phyloP scores from a whole-genome alignment of 1,139 yeast genomes.

The Debaryomycetaceae sp. region DNA sequence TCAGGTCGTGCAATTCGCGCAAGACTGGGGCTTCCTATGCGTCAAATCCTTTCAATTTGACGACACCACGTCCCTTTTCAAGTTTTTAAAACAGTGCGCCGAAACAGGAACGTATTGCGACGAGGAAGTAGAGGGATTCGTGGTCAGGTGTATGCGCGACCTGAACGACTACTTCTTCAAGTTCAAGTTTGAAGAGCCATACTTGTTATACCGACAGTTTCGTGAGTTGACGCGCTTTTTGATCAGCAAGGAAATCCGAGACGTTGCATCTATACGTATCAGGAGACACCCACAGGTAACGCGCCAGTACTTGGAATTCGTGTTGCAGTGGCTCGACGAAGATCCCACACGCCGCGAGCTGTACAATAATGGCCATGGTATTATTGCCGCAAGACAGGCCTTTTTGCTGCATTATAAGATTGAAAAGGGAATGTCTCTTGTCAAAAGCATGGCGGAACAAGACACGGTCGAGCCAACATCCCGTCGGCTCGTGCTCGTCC shows the following conservation, averaged over 20 bases:
- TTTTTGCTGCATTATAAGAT: slow-evolving; percentile 36
- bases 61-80: slow-evolving; percentile 29
- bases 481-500: slow-evolving; percentile 53
- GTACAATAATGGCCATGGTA: slow-evolving; percentile 55
- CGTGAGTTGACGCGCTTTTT: slow-evolving; percentile 71
- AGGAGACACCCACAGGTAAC: slow-evolving; percentile 48
- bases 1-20: slow-evolving; percentile 50
- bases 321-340: slow-evolving; percentile 38
- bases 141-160: slow-evolving; percentile 45
- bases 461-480: slow-evolving; percentile 8
- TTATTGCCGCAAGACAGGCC: slow-evolving; percentile 56
- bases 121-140: slow-evolving; percentile 87
- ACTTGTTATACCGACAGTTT: slow-evolving; percentile 79
- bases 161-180: slow-evolving; percentile 66
- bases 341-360: slow-evolving; percentile 34
- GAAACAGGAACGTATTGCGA: slow-evolving; percentile 63
- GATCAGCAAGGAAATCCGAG: slow-evolving; percentile 23
- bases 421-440: slow-evolving; percentile 22
- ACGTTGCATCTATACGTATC: slow-evolving; percentile 24
- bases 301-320: slow-evolving; percentile 58
- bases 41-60: slow-evolving; percentile 36
- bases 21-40: slow-evolving; percentile 58
- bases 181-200: slow-evolving; percentile 92
- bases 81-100: slow-evolving; percentile 46
- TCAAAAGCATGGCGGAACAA: slow-evolving; percentile 5